Evolutionary conservation across 2,329 filamentous ascomycete genomes (phyloP), one percentile per base, ranked within the genome.

Genomic region (Botrytis squamosa): DNA sequence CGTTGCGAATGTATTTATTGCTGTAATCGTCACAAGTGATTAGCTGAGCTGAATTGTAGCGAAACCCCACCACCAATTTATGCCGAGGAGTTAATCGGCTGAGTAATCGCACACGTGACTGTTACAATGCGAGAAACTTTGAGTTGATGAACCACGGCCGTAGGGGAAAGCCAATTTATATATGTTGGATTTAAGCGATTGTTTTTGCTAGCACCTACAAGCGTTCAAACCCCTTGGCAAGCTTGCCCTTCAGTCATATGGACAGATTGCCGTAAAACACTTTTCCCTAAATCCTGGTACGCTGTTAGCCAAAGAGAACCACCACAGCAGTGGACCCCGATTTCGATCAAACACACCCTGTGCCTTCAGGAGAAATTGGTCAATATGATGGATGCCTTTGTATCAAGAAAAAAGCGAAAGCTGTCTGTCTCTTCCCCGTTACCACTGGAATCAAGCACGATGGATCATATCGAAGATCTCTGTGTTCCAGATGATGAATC

Each of bases 401-500:
- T 91, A 72, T 85, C 84, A 16, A 83, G 85, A 29, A 84, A 83
- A 73, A 90, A 89, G 81, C 86, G 88, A 72, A 90, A 83, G 77
- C 79, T 78, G 38, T 79, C 81, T 16, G 46, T 76, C 70, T 52
- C 77, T 64, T 73, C 52, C 52, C 66, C 66, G 49, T 44, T 62
- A 62, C n/a, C 29, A n/a, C 63, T 42, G 46, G 42, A 33, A 29
- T 36, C 29, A 49, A 71, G 16, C 20, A 71, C 63, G 8, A 55
- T 70, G 29, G 64, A 72, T 38, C 70, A 79, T 52, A 79, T 80
- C 8, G 81, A 82, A 29, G 55, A 62, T 18, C 68, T 77, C 10
- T 76, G 52, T 70, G 72, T 72, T 25, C 62, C 73, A 12, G 80
- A 82, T 25, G 89, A 94, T 25, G 93, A 97, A 65, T 91, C 92